Percentiles rank a stretch among this genome's conserved stretches.
phyloP scores from a whole-genome alignment of 306 rosid species.

The Leucaena leucocephala region DNA sequence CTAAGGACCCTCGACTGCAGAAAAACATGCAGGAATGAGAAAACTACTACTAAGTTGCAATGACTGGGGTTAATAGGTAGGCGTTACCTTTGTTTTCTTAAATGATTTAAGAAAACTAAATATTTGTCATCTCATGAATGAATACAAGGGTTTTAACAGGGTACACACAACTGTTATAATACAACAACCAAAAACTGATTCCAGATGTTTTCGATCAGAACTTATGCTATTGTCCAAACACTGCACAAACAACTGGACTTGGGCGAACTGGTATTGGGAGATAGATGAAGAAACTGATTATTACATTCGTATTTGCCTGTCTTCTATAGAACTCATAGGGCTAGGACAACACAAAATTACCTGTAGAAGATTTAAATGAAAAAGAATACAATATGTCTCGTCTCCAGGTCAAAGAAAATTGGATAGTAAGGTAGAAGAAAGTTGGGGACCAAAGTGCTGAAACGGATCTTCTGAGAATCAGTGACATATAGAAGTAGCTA shows the following conservation, averaged over 20 bases:
- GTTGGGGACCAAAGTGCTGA: slow-evolving; percentile 30
- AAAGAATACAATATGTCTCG: slow-evolving; percentile 36
- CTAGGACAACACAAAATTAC: slow-evolving; percentile 39
- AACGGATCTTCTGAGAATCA: slow-evolving; percentile 22
- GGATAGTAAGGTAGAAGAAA: slow-evolving; percentile 32
- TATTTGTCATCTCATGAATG: slow-evolving; percentile 1
- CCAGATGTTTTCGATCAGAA: slow-evolving; percentile 37
- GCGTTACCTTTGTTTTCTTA: neutral
- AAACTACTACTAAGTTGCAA: too few relatives aligned
- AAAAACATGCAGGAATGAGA: too few relatives aligned
- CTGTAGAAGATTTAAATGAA: slow-evolving; percentile 28
- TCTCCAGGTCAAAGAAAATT: slow-evolving; percentile 34
- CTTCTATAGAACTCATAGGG: slow-evolving; percentile 47
- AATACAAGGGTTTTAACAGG: slow-evolving; percentile 30
- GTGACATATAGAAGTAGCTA: slow-evolving; percentile 37
- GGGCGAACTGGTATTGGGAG: slow-evolving; percentile 33
- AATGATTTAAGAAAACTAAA: neutral
- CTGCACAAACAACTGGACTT: slow-evolving; percentile 46
- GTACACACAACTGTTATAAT: slow-evolving; percentile 41
- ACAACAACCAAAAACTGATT: slow-evolving; percentile 51
- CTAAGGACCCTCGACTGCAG: too few relatives aligned
- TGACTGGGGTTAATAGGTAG: neutral
- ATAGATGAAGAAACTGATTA: slow-evolving; percentile 36
- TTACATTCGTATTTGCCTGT: slow-evolving; percentile 44
- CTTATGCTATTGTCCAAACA: slow-evolving; percentile 39